phyloP scores from a whole-genome alignment of 2,329 filamentous ascomycete species.

The Zymoseptoria brevis region DNA sequence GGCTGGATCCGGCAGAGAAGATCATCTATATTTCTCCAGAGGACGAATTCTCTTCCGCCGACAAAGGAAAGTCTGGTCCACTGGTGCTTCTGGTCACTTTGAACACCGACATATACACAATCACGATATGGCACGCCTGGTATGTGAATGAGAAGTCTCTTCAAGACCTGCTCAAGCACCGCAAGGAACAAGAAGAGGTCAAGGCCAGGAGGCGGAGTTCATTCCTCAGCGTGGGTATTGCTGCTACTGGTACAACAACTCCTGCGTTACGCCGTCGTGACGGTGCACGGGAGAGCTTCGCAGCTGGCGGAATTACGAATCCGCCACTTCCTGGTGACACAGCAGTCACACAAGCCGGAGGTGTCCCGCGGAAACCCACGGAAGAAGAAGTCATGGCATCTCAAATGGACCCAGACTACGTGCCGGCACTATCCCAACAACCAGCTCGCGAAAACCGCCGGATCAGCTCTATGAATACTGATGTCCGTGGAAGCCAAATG shows the following conservation, averaged over 20 bases:
- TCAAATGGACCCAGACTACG: conserved; percentile 43
- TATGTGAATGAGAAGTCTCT: conserved; percentile 63
- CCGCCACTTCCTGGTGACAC: conserved; percentile 17
- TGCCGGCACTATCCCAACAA: conserved; percentile 39
- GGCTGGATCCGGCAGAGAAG: conserved; percentile 70
- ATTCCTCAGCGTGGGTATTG: conserved; percentile 47
- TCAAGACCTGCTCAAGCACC: conserved; percentile 34
- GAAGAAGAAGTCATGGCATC: conserved; percentile 43
- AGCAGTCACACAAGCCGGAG: conserved; percentile 12
- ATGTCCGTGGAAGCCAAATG: conserved; percentile 35
- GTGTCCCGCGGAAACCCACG: conserved; percentile 21
- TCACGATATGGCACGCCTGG: conserved; percentile 76
- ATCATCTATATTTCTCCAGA: conserved; percentile 72
- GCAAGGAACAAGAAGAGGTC: conserved; percentile 31
- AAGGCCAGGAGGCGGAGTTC: conserved; percentile 58
- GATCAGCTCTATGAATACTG: conserved; percentile 75
- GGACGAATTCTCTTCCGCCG: conserved; percentile 45
- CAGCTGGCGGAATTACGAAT: conserved; percentile 37
- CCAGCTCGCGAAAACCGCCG: conserved; percentile 58
- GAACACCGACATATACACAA: conserved; percentile 66
- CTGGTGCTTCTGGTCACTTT: conserved; percentile 72
- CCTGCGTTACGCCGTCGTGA: conserved; percentile 57
- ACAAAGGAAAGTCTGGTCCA: conserved; percentile 32
- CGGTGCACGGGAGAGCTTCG: conserved; percentile 69
- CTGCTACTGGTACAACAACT: conserved; percentile 64